Evolutionary conservation across 2,329 filamentous ascomycete genomes (phyloP).

Genomic region (Fusarium globosum): DNA sequence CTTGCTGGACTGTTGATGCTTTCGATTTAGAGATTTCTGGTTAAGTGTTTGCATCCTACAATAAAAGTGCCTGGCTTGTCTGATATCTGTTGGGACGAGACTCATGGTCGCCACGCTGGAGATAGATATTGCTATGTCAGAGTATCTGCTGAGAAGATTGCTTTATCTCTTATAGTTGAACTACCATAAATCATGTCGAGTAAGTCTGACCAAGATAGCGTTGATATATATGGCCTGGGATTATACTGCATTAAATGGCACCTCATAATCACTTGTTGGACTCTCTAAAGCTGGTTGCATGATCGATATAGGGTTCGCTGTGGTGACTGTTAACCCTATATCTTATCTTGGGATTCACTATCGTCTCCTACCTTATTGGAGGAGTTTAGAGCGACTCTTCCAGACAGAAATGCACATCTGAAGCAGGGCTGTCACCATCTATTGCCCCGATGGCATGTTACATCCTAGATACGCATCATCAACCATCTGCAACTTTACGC

Average conservation of each 20-base stretch:
- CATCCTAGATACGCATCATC: background rate
- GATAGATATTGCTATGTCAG: accelerated
- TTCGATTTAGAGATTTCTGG: background rate
- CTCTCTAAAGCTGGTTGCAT: background rate
- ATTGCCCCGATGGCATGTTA: no score
- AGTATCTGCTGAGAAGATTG: background rate
- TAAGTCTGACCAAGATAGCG: background rate
- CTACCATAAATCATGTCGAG: background rate
- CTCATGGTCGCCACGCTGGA: no score
- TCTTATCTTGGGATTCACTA: background rate
- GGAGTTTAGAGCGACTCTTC: background rate
- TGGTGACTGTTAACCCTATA: background rate
- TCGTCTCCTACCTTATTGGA: background rate
- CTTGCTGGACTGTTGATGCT: background rate
- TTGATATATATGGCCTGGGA: background rate
- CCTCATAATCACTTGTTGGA: accelerated
- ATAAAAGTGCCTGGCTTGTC: no score
- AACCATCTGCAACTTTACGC: background rate
- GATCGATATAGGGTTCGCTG: background rate
- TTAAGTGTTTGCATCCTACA: background rate
- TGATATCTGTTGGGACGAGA: no score
- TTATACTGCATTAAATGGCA: background rate
- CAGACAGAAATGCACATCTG: background rate
- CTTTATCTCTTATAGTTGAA: no score
- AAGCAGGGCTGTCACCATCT: background rate